Percentiles rank a stretch among this genome's conserved stretches.
phyloP scores from a whole-genome alignment of 2,329 filamentous ascomycete species.

The Magnaporthiopsis rhizophila region DNA sequence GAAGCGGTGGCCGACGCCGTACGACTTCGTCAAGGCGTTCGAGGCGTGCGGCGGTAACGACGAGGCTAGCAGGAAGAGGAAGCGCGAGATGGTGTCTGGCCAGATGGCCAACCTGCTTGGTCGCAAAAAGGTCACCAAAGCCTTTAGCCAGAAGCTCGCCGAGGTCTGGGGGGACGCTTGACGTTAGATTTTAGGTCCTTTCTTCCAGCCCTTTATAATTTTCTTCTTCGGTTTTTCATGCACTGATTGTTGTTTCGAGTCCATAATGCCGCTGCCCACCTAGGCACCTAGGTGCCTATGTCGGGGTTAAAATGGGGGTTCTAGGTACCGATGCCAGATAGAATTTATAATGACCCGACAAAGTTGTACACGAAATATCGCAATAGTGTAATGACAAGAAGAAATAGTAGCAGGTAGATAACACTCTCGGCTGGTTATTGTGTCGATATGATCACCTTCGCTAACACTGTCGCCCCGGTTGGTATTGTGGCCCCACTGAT shows the following conservation, averaged over 20 bases:
- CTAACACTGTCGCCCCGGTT: too few relatives aligned
- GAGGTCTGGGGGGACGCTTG: conserved; percentile 59
- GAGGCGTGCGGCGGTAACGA: conserved; percentile 36
- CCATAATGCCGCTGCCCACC: neutral
- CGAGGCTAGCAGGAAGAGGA: conserved; percentile 44
- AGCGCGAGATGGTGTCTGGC: conserved; percentile 50
- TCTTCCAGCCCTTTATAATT: neutral
- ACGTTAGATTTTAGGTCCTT: conserved; percentile 11
- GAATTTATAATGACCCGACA: too few relatives aligned
- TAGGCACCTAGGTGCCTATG: too few relatives aligned
- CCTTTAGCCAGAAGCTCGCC: conserved; percentile 60
- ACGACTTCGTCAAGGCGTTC: conserved; percentile 63
- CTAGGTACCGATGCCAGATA: too few relatives aligned
- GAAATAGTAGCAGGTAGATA: too few relatives aligned
- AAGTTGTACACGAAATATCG: too few relatives aligned
- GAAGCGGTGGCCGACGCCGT: conserved; percentile 67
- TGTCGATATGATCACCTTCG: too few relatives aligned
- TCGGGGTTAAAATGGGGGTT: too few relatives aligned
- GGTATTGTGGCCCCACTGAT: too few relatives aligned
- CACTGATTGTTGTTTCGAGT: neutral
- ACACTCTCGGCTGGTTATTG: too few relatives aligned
- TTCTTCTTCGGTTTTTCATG: neutral
- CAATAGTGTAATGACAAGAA: too few relatives aligned
- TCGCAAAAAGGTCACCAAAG: conserved; percentile 59
- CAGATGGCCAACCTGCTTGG: conserved; percentile 52